Percentiles rank a stretch among this genome's conserved stretches.
These are phyloP conservation scores for Backusella tuberculispora DNA, from an alignment of 192 early-diverging fungal genomes.

Conservation along the genomic window DNA sequence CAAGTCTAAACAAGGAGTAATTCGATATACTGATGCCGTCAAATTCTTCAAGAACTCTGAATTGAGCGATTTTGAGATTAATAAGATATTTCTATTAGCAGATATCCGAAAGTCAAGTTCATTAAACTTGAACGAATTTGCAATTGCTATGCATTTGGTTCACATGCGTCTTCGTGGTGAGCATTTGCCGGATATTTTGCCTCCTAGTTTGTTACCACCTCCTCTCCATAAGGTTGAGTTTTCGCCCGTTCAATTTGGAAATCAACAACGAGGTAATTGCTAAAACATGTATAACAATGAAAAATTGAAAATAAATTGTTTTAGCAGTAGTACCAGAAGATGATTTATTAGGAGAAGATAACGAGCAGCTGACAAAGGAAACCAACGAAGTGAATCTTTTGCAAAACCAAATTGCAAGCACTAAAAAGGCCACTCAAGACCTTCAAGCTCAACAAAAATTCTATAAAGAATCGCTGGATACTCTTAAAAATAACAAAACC, in stretches of 20 bases:
- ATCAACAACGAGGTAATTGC: constrained; percentile 13
- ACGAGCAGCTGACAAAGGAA: constrained; percentile 53
- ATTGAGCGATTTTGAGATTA: constrained; percentile 37
- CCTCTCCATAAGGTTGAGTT: constrained; percentile 27
- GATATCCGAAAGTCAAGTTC: constrained; percentile 65
- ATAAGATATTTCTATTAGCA: constrained; percentile 60
- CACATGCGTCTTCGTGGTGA: constrained; percentile 57
- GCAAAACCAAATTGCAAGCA: constrained; percentile 57
- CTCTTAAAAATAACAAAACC: constrained; percentile 61
- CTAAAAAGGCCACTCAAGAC: constrained; percentile 56
- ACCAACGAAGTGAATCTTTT: constrained; percentile 63
- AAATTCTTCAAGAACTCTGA: constrained; percentile 46
- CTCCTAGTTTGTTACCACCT: constrained; percentile 64
- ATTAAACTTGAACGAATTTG: constrained; percentile 75
- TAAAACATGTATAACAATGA: constrained; percentile 8
- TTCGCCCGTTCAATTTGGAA: constrained; percentile 13
- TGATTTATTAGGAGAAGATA: constrained; percentile 43
- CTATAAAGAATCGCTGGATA: constrained; percentile 63
- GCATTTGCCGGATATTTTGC: constrained; percentile 58
- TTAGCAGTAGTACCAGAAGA: constrained; percentile 22
- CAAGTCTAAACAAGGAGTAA: constrained; percentile 55
- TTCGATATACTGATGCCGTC: constrained; percentile 56
- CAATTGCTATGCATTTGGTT: constrained; percentile 81
- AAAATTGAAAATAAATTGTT: not conserved
- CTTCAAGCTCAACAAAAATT: constrained; percentile 56